These are phyloP conservation scores for Trichoderma atroviride DNA, from an alignment of 2,329 filamentous ascomycete species.

Conservation along the genomic window DNA sequence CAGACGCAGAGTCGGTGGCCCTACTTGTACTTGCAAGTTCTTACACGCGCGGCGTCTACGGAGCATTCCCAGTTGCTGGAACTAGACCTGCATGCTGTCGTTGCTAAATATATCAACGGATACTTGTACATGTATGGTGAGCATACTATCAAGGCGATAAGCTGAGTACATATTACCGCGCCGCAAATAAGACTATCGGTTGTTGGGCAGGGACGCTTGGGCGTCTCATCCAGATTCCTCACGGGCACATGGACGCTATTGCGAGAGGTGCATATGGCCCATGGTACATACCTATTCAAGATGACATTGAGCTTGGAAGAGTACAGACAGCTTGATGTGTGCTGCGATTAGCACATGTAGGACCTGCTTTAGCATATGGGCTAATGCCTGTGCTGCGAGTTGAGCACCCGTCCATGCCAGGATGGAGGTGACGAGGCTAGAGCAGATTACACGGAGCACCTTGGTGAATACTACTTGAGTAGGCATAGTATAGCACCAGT, in stretches of 20 bases:
- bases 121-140: not conserved
- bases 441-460: not conserved
- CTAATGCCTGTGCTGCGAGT: slow-evolving; percentile 10
- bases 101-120: not conserved
- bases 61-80: too few relatives aligned
- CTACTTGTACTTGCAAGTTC: not conserved
- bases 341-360: not conserved
- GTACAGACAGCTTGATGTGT: not conserved
- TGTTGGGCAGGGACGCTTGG: not conserved
- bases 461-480: not conserved
- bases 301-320: not conserved
- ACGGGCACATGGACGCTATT: not conserved
- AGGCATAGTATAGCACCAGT: not conserved
- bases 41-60: not conserved
- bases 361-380: not conserved
- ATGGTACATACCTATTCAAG: too few relatives aligned
- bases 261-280: not conserved
- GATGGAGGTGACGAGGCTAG: not conserved
- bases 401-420: slow-evolving; percentile 1
- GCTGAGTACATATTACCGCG: not conserved
- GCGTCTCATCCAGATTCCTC: not conserved
- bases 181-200: not conserved
- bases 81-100: not conserved
- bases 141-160: not conserved
- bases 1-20: too few relatives aligned